phyloP scores from a whole-genome alignment of 768 basidiomycete species.

The Cytidiella melzeri region DNA sequence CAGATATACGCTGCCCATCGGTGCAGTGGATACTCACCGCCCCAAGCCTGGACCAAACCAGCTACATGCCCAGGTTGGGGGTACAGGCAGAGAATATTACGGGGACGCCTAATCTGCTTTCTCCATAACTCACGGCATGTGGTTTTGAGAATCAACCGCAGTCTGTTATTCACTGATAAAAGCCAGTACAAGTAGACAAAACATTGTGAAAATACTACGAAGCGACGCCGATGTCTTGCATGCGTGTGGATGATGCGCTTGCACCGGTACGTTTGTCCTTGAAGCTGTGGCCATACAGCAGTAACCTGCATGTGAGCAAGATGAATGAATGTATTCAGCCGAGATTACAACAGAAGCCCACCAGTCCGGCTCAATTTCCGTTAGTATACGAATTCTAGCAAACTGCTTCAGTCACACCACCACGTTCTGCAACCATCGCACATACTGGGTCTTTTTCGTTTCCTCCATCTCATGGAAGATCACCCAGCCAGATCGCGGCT shows the following conservation, averaged over 20 bases:
- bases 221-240: background rate
- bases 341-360: too few species aligned
- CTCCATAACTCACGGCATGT: too few species aligned
- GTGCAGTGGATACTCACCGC: constrained; percentile 92
- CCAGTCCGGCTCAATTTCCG: constrained; percentile 96
- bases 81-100: constrained; percentile 32
- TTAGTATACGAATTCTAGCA: constrained; percentile 80
- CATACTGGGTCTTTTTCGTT: constrained; percentile 89
- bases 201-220: too few species aligned
- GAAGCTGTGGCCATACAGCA: constrained; percentile 46
- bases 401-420: too few species aligned
- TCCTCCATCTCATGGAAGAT: constrained; percentile 95
- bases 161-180: too few species aligned
- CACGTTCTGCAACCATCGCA: too few species aligned
- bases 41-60: constrained; percentile 37
- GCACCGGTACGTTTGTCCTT: constrained; percentile 24
- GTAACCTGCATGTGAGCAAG: constrained; percentile 30
- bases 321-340: background rate
- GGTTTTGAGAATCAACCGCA: too few species aligned
- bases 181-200: too few species aligned
- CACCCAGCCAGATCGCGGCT: constrained; percentile 88
- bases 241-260: background rate
- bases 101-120: too few species aligned
- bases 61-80: background rate
- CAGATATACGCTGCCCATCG: constrained; percentile 86